Evolutionary conservation across 768 basidiomycete species (phyloP), one percentile per base, ranked within the genome.

Genomic region (Mycena sanguinolenta): DNA sequence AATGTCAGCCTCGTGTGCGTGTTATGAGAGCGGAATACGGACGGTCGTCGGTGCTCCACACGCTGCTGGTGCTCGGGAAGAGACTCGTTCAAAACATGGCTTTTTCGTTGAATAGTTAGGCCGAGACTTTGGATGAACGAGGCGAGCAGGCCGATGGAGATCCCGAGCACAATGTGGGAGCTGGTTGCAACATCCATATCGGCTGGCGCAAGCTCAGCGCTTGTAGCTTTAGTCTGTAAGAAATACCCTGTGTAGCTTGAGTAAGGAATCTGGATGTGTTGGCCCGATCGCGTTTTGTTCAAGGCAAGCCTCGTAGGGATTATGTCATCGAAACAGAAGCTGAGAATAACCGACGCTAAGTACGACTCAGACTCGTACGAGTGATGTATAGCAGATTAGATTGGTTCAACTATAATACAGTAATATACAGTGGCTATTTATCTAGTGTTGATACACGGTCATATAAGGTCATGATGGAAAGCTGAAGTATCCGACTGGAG

Each of bases 21-120:
- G 42, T 27, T 59, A 55, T 19, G 53, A 50, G n/a, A 17, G 8
- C 38, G 68, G 28, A 53, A 21, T 36, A 88, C 88, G 82, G 78
- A 95, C 89, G 96, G 96, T 77, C 96, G 86, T 46, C 89, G 88
- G 77, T 93, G 89, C 75, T 96, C 95, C 28, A 89, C 86, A 66
- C 86, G 86, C 77, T 90, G 90, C 59, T 88, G 80, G 27, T 86
- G 77, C 62, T 89, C 85, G 4, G 95, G 94, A 14, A 92, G 84
- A 3, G 82, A 80, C 74, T 95, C 93, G 77, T 97, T 94, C 58
- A 91, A 82, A 58, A 97, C 88, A 86, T 98, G 96, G 74, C 94
- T 95, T 84, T 97, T 96, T 69, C 96, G 91, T 79, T 97, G 96
- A 64, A 98, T 91, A 28, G 96, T 97, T 49, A 98, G 87, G 23